phyloP scores from a whole-genome alignment of 2,329 filamentous ascomycete genomes.

The Macroventuria anomochaeta region DNA sequence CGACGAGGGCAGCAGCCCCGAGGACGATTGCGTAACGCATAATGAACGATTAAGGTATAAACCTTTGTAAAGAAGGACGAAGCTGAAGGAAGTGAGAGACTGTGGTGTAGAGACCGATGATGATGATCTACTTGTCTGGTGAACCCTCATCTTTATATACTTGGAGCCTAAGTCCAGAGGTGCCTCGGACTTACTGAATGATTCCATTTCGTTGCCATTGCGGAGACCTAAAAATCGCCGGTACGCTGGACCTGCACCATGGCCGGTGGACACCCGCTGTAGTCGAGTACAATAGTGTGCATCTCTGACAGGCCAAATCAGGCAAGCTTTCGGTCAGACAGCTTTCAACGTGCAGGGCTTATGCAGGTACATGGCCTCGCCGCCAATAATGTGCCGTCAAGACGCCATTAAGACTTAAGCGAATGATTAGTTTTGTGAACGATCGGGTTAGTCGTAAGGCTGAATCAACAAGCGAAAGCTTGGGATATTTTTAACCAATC shows the following conservation, averaged over 20 bases:
- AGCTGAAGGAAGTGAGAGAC: constrained; percentile 8
- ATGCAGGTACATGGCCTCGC: constrained; percentile 15
- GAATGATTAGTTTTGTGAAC: not conserved
- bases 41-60: constrained; percentile 7
- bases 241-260: constrained; percentile 1
- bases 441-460: constrained; percentile 11
- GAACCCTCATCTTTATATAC: constrained; percentile 14
- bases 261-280: constrained; percentile 10
- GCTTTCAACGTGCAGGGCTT: constrained; percentile 3
- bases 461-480: constrained; percentile 19
- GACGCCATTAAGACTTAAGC: constrained; percentile 5
- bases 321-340: constrained; percentile 4
- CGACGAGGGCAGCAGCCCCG: constrained; percentile 31
- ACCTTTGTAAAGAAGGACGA: constrained; percentile 2
- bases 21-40: constrained; percentile 33
- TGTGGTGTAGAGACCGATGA: constrained; percentile 11
- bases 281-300: constrained; percentile 17
- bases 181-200: not conserved
- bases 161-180: not conserved
- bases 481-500: constrained; percentile 20
- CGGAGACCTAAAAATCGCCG: constrained; percentile 2
- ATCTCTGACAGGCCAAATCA: constrained; percentile 6
- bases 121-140: constrained; percentile 9
- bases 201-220: constrained; percentile 10
- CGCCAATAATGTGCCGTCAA: constrained; percentile 6